Base-by-base conservation (phyloP, 2,329 filamentous ascomycete genomes). In the Scleromitrula shiraiana region DNA sequence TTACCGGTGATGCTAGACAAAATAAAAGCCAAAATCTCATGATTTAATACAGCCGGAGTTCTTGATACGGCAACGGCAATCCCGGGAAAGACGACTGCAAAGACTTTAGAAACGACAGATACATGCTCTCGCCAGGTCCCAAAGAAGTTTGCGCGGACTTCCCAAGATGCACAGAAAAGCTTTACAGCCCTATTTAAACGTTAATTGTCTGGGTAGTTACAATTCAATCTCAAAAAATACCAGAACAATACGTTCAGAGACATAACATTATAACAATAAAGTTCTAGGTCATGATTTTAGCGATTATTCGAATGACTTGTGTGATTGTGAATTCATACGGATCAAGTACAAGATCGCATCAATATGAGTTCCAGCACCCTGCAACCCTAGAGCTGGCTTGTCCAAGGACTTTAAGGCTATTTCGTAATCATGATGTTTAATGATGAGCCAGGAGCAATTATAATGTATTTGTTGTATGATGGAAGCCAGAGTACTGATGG, bases 251-350 rank as follows among this genome's bases (percentile, higher is more conserved):
- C 63, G 27, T 73, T 62, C 24, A 73, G 58, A 7, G 69, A 62
- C 56, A 74, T 70, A n/a, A 70, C 69, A 58, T 72, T 74, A 55
- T 75, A 75, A 24, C 65, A 66, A 50, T 74, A 74, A 41, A 69
- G 74, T 55, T 75, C 72, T 75, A 41, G 1, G 51, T 20, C 47
- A 24, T 29, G 19, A 46, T 7, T 36, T 51, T 59, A 36, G 14
- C 29, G 35, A 9, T 29, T 22, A 14, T 30, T 23, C 19, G 41
- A 20, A 14, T 4, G n/a, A 12, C n/a, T 23, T 30, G 14, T n/a
- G 19, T 3, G 7, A 26, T n/a, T n/a, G n/a, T 30, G 24, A 3
- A 10, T 22, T 22, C 70, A 42, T 59, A 74, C 72, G 72, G 50
- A 75, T 72, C 49, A 70, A 74, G 53, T 69, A 75, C 2, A 76